A percentile compares a stretch with the other conserved stretches of the same genome.
Evolutionary conservation across 1,139 yeast genomes (phyloP).

Genomic region (Yamadazyma aaseri): DNA sequence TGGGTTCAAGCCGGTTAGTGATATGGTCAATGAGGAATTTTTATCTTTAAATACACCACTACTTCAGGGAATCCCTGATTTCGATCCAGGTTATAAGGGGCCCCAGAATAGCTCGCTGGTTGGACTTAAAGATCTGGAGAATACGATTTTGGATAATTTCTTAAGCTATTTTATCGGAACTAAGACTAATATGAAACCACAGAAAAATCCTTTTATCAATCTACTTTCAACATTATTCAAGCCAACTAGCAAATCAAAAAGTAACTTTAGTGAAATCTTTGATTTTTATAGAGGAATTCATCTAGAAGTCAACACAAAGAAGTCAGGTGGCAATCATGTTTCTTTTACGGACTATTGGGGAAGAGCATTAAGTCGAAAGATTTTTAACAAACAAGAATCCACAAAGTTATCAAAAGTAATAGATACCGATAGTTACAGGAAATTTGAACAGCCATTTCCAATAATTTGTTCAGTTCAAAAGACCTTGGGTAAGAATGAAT

Average conservation of each 20-base stretch:
- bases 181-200: neutral
- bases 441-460: conserved; percentile 42
- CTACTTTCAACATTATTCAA: neutral
- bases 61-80: conserved; percentile 54
- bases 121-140: neutral
- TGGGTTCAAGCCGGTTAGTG: conserved; percentile 42
- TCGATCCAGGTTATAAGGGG: conserved; percentile 27
- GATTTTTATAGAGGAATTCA: conserved; percentile 52
- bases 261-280: conserved; percentile 19
- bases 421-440: conserved; percentile 18
- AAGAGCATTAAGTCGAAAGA: conserved; percentile 50
- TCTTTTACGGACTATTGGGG: conserved; percentile 73
- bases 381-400: conserved; percentile 40
- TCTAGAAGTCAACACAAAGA: conserved; percentile 50
- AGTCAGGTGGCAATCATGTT: conserved; percentile 50
- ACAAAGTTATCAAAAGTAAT: conserved; percentile 24
- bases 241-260: neutral
- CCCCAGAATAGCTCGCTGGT: neutral
- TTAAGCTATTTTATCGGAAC: neutral
- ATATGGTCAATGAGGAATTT: conserved; percentile 22
- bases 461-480: conserved; percentile 37
- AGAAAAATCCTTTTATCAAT: conserved; percentile 1
- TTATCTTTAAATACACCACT: conserved; percentile 26
- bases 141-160: neutral
- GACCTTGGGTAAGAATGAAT: conserved; percentile 20